A percentile compares a stretch with the other conserved stretches of the same genome.
phyloP scores from a whole-genome alignment of 148 eudicot genomes.

The Fagopyrum tataricum region DNA sequence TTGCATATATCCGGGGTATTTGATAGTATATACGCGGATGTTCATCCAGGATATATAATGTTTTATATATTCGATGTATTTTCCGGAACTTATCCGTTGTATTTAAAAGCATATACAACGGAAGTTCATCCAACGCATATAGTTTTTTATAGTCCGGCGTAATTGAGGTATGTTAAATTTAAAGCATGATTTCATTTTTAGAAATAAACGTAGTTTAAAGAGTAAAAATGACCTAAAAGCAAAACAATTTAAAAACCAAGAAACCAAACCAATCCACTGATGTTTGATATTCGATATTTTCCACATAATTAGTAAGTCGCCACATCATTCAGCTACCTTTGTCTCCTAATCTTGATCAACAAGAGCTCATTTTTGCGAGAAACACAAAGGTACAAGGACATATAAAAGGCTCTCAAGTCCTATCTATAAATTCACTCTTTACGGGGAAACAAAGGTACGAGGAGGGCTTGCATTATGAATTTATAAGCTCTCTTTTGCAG shows the following conservation, averaged over 20 bases:
- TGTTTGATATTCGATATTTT: background rate
- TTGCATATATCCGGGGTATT: too few species aligned
- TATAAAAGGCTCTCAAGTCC: slow-evolving; percentile 4
- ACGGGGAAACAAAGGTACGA: background rate
- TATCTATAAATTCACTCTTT: background rate
- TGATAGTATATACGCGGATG: too few species aligned
- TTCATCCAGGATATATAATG: too few species aligned
- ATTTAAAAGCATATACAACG: too few species aligned
- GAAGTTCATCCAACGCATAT: too few species aligned
- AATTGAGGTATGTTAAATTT: too few species aligned
- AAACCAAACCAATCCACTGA: background rate
- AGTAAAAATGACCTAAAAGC: background rate
- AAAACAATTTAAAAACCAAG: background rate
- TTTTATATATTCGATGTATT: too few species aligned
- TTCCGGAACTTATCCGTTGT: too few species aligned
- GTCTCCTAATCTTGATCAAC: background rate
- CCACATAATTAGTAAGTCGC: background rate
- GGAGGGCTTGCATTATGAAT: too few species aligned
- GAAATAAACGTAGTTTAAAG: too few species aligned
- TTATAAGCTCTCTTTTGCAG: background rate
- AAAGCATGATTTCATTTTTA: too few species aligned
- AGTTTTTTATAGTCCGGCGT: too few species aligned
- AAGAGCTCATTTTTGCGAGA: slow-evolving; percentile 1
- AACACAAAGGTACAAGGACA: slow-evolving; percentile 3
- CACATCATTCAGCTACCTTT: background rate